Conservation (phyloP, 306 rosid genomes). For the Potentilla sterilis region DNA sequence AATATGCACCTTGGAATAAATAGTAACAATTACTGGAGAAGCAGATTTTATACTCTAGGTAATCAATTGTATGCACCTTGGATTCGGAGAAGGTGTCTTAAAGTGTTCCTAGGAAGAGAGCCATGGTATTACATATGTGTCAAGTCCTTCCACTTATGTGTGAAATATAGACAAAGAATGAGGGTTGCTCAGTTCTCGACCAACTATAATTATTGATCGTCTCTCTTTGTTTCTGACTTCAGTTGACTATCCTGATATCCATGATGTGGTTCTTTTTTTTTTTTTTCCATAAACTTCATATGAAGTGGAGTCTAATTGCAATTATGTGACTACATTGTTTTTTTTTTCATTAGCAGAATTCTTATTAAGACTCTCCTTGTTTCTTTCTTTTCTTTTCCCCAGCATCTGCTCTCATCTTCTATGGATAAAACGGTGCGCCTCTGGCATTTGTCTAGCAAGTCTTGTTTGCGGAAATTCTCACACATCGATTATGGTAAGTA, state of each 20-base stretch:
- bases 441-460: conserved; percentile 78
- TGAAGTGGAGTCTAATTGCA: not conserved
- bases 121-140: not conserved
- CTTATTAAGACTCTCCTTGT: not conserved
- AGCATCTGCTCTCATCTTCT: conserved; percentile 98
- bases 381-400: conserved; percentile 29
- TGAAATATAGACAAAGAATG: not conserved
- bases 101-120: not conserved
- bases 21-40: not conserved
- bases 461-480: conserved; percentile 82
- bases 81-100: not conserved
- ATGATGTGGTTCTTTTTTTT: conserved; percentile 1
- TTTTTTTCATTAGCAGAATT: not conserved
- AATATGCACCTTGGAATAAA: too few species aligned
- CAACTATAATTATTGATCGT: not conserved
- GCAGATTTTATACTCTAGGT: not conserved
- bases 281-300: not conserved
- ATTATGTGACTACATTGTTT: not conserved
- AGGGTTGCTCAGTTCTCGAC: not conserved
- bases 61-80: conserved; percentile 3
- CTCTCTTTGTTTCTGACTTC: not conserved
- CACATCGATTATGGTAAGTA: conserved; percentile 95
- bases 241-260: not conserved
- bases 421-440: conserved; percentile 99
- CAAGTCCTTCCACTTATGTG: not conserved